Percentiles rank a stretch among this genome's conserved stretches.
These are phyloP conservation scores for Theileria luwenshuni DNA, from an alignment of 169 alveolate species.

Conservation along the genomic window DNA sequence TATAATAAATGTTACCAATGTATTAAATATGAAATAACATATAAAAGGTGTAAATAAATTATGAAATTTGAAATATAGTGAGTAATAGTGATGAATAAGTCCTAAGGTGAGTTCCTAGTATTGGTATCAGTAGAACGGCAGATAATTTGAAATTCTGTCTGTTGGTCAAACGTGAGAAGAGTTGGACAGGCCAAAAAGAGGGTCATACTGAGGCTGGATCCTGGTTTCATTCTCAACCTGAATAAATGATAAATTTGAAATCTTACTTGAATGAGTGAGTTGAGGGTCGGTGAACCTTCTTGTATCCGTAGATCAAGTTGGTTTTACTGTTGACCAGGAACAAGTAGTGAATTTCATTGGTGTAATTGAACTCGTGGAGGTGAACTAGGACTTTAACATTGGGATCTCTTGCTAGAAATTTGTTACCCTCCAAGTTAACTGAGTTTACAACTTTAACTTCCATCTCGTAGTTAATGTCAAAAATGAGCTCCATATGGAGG, in stretches of 20 bases:
- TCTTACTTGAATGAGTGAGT: slow-evolving; percentile 46
- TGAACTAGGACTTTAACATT: slow-evolving; percentile 38
- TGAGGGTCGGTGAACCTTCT: slow-evolving; percentile 31
- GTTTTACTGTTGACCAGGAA: slow-evolving; percentile 35
- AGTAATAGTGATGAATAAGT: too few relatives aligned
- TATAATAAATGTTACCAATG: too few relatives aligned
- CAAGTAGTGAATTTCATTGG: slow-evolving; percentile 33
- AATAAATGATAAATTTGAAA: slow-evolving; percentile 3
- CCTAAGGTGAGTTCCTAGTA: too few relatives aligned
- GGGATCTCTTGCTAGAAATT: neutral
- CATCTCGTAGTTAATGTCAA: slow-evolving; percentile 24
- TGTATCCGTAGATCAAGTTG: slow-evolving; percentile 54
- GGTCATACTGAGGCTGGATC: too few relatives aligned
- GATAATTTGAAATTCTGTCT: too few relatives aligned
- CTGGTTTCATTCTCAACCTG: neutral
- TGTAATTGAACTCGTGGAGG: neutral
- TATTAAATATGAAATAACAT: too few relatives aligned
- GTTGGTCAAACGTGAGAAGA: too few relatives aligned
- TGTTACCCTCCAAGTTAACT: slow-evolving; percentile 2
- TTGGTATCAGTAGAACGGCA: too few relatives aligned
- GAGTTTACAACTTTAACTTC: slow-evolving; percentile 14
- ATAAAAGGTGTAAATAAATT: too few relatives aligned
- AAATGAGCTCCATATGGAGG: slow-evolving; percentile 15
- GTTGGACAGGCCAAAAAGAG: too few relatives aligned
- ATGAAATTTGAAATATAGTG: too few relatives aligned